These are phyloP conservation scores for Gynochthodes officinalis DNA, from an alignment of 257 asterid species.

Conservation along the genomic window DNA sequence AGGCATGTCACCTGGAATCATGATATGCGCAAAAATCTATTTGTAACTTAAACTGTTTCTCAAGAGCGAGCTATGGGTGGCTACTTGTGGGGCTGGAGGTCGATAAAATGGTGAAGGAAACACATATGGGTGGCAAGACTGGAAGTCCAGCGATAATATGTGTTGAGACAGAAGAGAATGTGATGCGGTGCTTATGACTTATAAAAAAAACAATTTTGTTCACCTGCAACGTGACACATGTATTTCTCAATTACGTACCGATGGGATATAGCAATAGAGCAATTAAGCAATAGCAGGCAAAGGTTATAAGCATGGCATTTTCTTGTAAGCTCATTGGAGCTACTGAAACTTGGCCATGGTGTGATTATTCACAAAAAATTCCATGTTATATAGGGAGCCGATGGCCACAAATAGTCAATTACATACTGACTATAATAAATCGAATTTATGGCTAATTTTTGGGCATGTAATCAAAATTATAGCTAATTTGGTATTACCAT, in stretches of 20 bases:
- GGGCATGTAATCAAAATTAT: neutral
- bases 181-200: slow-evolving; percentile 47
- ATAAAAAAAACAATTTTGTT: slow-evolving; percentile 29
- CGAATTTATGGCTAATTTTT: too few relatives aligned
- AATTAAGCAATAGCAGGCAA: too few relatives aligned
- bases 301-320: too few relatives aligned
- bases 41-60: too few relatives aligned
- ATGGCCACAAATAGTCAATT: too few relatives aligned
- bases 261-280: too few relatives aligned
- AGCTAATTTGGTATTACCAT: neutral
- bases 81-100: too few relatives aligned
- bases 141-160: slow-evolving; percentile 70
- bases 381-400: neutral
- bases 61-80: too few relatives aligned
- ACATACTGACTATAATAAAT: neutral
- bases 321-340: too few relatives aligned
- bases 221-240: slow-evolving; percentile 37
- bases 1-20: slow-evolving; percentile 40
- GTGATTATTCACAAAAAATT: too few relatives aligned
- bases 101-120: slow-evolving; percentile 16
- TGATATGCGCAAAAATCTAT: neutral
- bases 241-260: slow-evolving; percentile 14
- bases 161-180: slow-evolving; percentile 32
- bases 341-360: too few relatives aligned
- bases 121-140: slow-evolving; percentile 61